Evolutionary conservation across 345 rosid genomes (phyloP).

Genomic region (Luvunga scandens): DNA sequence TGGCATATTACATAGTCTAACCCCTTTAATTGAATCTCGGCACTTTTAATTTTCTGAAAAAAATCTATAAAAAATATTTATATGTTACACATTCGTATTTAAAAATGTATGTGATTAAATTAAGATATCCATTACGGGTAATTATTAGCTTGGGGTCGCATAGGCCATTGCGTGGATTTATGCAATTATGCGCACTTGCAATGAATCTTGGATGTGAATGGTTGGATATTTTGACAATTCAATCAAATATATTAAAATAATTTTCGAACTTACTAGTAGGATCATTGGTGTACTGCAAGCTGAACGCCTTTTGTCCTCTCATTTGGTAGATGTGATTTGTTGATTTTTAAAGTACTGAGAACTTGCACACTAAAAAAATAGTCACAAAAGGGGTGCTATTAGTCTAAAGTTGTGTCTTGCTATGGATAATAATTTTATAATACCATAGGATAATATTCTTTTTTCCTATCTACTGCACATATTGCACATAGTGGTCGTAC

Average conservation of each 20-base stretch:
- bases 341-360: background rate
- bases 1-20: too few relatives aligned
- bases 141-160: background rate
- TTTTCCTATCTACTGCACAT: background rate
- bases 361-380: background rate
- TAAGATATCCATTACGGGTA: background rate
- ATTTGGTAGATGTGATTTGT: background rate
- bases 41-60: too few relatives aligned
- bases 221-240: background rate
- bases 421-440: background rate
- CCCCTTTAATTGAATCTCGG: background rate
- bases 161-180: background rate
- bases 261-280: background rate
- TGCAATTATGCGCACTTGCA: background rate
- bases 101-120: background rate
- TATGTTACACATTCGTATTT: background rate
- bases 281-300: background rate
- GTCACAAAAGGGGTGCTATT: slow-evolving; percentile 9
- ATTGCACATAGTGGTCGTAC: background rate
- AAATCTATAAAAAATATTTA: too few relatives aligned
- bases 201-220: background rate
- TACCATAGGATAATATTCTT: background rate
- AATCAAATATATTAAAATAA: background rate
- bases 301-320: background rate
- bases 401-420: background rate